Percentiles rank a stretch among this genome's conserved stretches.
Conservation (phyloP, 345 rosid species). For the Viola odorata region DNA sequence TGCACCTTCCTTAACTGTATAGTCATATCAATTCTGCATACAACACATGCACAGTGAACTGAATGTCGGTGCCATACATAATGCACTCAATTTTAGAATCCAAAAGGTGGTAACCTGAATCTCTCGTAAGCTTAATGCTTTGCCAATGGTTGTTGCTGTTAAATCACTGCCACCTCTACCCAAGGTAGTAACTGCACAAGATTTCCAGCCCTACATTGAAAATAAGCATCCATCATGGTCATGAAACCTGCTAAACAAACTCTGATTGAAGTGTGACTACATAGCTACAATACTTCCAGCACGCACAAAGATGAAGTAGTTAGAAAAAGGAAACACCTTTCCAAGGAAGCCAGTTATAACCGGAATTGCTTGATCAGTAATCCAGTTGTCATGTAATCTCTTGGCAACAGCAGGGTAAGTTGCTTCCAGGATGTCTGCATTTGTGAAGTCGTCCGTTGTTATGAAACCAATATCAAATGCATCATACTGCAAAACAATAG, state of each 20-base stretch:
- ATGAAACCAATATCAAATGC: constrained; percentile 82
- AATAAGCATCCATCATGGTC: constrained; percentile 44
- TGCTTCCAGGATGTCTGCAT: constrained; percentile 90
- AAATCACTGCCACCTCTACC: neutral
- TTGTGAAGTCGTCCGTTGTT: constrained; percentile 91
- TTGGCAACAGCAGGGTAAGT: constrained; percentile 88
- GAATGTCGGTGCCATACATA: neutral
- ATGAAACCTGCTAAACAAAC: constrained; percentile 26
- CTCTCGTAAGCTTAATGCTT: neutral
- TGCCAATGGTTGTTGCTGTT: constrained; percentile 1
- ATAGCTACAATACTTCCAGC: neutral
- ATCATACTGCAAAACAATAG: constrained; percentile 59
- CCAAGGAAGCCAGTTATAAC: constrained; percentile 91
- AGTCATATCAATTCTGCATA: neutral
- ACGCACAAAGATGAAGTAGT: neutral
- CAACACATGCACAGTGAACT: neutral
- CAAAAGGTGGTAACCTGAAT: neutral
- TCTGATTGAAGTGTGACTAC: neutral
- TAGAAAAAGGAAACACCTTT: constrained; percentile 40
- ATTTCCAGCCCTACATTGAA: neutral
- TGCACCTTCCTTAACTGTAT: neutral
- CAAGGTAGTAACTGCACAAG: constrained; percentile 4
- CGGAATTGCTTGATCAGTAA: constrained; percentile 71
- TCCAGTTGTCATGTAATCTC: constrained; percentile 70
- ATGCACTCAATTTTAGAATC: neutral